Conservation (phyloP, 768 basidiomycete species). For the Agaricus blazei region DNA sequence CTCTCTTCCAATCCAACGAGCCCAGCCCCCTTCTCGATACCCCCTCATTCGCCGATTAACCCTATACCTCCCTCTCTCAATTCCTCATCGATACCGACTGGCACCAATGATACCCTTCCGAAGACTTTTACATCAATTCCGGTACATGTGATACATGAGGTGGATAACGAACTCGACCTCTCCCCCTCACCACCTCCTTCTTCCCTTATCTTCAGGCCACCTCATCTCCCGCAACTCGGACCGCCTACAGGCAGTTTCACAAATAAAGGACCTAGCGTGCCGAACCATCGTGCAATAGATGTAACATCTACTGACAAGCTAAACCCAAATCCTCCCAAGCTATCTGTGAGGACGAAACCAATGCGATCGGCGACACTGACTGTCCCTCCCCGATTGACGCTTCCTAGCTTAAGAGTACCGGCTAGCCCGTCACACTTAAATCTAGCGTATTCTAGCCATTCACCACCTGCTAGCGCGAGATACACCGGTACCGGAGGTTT, state of each 20-base stretch:
- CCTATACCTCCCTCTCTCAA: slow-evolving; percentile 46
- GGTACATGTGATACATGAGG: slow-evolving; percentile 4
- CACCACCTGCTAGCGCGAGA: slow-evolving; percentile 20
- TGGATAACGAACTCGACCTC: slow-evolving; percentile 31
- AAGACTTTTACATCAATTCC: slow-evolving; percentile 7
- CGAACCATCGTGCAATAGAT: slow-evolving; percentile 56
- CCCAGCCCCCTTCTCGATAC: slow-evolving; percentile 19
- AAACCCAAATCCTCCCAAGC: slow-evolving; percentile 43
- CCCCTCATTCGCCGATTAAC: slow-evolving; percentile 44
- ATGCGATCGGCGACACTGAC: slow-evolving; percentile 54
- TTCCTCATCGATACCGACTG: slow-evolving; percentile 17
- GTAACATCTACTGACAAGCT: slow-evolving; percentile 54
- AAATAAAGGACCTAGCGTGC: slow-evolving; percentile 42
- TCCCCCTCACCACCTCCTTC: slow-evolving; percentile 68
- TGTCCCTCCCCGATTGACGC: slow-evolving; percentile 41
- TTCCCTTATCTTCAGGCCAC: slow-evolving; percentile 43
- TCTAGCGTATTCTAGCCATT: slow-evolving; percentile 54
- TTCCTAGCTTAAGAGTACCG: slow-evolving; percentile 27
- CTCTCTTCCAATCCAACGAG: slow-evolving; percentile 13
- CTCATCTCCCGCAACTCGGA: slow-evolving; percentile 25
- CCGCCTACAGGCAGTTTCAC: slow-evolving; percentile 31
- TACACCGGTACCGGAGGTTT: neutral
- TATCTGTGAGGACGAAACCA: slow-evolving; percentile 57
- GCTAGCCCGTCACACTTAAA: slow-evolving; percentile 58
- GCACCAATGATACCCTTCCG: slow-evolving; percentile 4